These are phyloP conservation scores for Massariosphaeria phaeospora DNA, from an alignment of 495 filamentous ascomycete species.

Conservation along the genomic window DNA sequence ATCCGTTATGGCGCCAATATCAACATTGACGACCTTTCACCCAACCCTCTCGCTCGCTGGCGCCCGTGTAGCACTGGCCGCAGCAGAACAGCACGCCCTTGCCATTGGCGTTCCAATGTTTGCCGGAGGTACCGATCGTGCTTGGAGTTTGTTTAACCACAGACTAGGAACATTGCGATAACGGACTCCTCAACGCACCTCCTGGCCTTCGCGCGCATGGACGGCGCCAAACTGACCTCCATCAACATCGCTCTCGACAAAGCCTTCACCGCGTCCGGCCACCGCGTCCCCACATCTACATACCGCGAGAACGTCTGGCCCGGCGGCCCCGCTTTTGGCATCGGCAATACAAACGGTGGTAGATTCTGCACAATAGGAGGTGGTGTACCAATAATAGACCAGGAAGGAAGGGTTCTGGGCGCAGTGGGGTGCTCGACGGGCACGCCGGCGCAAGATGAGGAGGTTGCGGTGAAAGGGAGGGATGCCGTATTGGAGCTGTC, in stretches of 20 bases:
- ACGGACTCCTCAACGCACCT: constrained; percentile 35
- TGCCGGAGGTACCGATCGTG: no score
- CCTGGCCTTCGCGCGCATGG: constrained; percentile 40
- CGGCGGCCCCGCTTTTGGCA: constrained; percentile 37
- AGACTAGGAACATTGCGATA: constrained; percentile 40
- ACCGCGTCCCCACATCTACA: constrained; percentile 36
- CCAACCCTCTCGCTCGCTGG: constrained; percentile 37
- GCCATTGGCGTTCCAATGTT: constrained; percentile 34
- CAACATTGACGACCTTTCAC: neutral
- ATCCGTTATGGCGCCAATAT: neutral
- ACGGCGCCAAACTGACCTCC: constrained; percentile 38
- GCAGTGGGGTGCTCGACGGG: constrained; percentile 40
- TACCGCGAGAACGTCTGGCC: constrained; percentile 38
- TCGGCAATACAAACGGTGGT: constrained; percentile 37
- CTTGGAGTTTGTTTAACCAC: no score
- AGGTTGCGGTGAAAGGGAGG: constrained; percentile 34
- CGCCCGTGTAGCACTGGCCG: constrained; percentile 32
- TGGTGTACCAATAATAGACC: constrained; percentile 35
- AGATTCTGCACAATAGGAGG: constrained; percentile 39
- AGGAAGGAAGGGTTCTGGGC: constrained; percentile 34
- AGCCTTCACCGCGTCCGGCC: constrained; percentile 41
- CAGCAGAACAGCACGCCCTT: constrained; percentile 29
- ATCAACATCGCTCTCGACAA: constrained; percentile 42
- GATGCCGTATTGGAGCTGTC: constrained; percentile 34
- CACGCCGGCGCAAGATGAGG: constrained; percentile 39